A percentile compares a stretch with the other conserved stretches of the same genome.
These are phyloP conservation scores for Phtheirospermum japonicum DNA, from an alignment of 257 asterid genomes.

Conservation along the genomic window DNA sequence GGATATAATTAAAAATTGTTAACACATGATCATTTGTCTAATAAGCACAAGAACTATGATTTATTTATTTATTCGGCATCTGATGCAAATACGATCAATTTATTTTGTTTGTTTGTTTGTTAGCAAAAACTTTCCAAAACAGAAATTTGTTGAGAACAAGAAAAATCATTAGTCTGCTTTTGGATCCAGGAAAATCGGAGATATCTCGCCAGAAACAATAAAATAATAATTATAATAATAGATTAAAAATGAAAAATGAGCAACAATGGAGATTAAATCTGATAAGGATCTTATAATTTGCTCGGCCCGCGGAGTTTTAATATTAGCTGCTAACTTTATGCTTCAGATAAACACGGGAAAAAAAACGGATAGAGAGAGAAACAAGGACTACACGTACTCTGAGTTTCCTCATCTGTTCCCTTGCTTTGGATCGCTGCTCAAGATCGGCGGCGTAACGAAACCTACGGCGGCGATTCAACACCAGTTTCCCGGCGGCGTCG, in stretches of 20 bases:
- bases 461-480: constrained; percentile 68
- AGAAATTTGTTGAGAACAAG: not conserved
- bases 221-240: not conserved
- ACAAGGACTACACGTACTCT: constrained; percentile 44
- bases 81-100: too few species aligned
- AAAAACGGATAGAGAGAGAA: too few species aligned
- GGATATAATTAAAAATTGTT: not conserved
- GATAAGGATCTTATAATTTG: constrained; percentile 6
- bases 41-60: constrained; percentile 1
- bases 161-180: not conserved
- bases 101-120: too few species aligned
- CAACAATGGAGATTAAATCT: not conserved
- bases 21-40: not conserved
- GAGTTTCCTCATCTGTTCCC: constrained; percentile 53
- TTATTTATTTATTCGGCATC: not conserved
- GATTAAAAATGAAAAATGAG: not conserved
- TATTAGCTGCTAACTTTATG: too few species aligned
- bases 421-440: constrained; percentile 64
- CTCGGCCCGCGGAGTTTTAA: too few species aligned
- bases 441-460: constrained; percentile 76
- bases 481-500: constrained; percentile 57
- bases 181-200: constrained; percentile 24
- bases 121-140: not conserved
- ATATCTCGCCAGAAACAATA: not conserved
- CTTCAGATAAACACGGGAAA: too few species aligned